A percentile compares a stretch with the other conserved stretches of the same genome.
Evolutionary conservation across 768 basidiomycete genomes (phyloP).

Genomic region (Pleurotus pulmonarius): DNA sequence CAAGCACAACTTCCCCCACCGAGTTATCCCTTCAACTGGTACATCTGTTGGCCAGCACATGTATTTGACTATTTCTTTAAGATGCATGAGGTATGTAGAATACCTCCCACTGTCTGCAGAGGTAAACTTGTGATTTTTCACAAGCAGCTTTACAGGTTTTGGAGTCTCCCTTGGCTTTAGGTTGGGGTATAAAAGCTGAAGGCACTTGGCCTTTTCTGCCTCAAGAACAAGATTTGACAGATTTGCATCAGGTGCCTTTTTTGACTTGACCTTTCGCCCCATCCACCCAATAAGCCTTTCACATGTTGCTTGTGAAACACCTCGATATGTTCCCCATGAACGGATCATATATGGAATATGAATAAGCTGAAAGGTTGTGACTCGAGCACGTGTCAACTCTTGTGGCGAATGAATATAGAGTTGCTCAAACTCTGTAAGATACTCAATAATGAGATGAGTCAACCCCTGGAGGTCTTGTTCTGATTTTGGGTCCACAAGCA

Average conservation of each 20-base stretch:
- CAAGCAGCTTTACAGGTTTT: too few relatives aligned
- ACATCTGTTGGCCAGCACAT: too few relatives aligned
- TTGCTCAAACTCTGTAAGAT: conserved; percentile 21
- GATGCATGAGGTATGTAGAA: too few relatives aligned
- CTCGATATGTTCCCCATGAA: conserved; percentile 28
- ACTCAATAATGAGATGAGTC: conserved; percentile 16
- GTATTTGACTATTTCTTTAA: too few relatives aligned
- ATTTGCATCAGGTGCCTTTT: conserved; percentile 27
- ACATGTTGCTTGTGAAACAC: conserved; percentile 26
- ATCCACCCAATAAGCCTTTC: conserved; percentile 22
- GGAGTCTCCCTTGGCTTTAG: neutral
- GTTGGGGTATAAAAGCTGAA: conserved; percentile 18
- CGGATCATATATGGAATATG: conserved; percentile 27
- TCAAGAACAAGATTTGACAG: conserved; percentile 22
- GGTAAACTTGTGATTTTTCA: too few relatives aligned
- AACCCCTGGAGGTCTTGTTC: conserved; percentile 16
- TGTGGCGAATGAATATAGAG: conserved; percentile 25
- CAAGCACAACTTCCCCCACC: too few relatives aligned
- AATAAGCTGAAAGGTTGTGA: conserved; percentile 30
- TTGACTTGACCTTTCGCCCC: conserved; percentile 25
- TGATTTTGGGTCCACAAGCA: conserved; percentile 17
- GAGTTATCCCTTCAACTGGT: too few relatives aligned
- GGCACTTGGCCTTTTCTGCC: conserved; percentile 15
- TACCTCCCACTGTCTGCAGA: too few relatives aligned
- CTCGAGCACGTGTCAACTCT: conserved; percentile 17